Evolutionary conservation across 805 yeast genomes (phyloP), one percentile per base, ranked within the genome.

Genomic region (Candida broadrunensis): DNA sequence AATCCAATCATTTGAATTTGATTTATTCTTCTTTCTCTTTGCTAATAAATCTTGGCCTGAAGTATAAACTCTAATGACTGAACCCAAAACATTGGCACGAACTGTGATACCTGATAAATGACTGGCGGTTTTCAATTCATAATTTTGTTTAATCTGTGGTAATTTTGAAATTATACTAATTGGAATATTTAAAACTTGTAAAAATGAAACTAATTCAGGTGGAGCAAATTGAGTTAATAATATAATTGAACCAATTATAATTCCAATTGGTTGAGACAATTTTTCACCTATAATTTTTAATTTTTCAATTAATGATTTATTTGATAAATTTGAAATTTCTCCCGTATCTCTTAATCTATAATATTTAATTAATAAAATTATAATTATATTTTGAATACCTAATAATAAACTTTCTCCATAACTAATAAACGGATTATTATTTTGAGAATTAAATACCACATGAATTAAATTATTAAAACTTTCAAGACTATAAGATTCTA

Each of bases 351-450:
- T 47, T 24, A 55, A 47, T 12, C 59, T 51, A 48, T 63, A 70
- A 45, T 60, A 69, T 47, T 64, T 54, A 35, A 67, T 55, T 18
- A 70, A 49, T 13, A 66, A 48, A 30, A 70, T 56, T 27, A 70
- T 59, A n/a, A 50, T 60, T 4, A 58, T 51, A 44, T 70, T 67
- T 46, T 70, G 75, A 14, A 67, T 31, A 1, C 72, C 73, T 32
- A 69, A 44, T 23, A 69, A 54, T 16, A 66, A 46, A 21, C 65
- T 54, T 49, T 70, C 75, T 5, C 75, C 75, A 45, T 69, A 70
- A 36, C 61, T 61, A 32, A 66, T 48, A 40, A 70, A 70, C 35
- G 61, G 49, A 42, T 60, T 63, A 17, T 56, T 44, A 38, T 58
- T 56, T 24, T 67, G 70, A 25, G 48, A 39, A 44, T 70, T 68